Evolutionary conservation across 768 basidiomycete genomes (phyloP), one percentile per base, ranked within the genome.

Genomic region (Phlebiopsis gigantea): DNA sequence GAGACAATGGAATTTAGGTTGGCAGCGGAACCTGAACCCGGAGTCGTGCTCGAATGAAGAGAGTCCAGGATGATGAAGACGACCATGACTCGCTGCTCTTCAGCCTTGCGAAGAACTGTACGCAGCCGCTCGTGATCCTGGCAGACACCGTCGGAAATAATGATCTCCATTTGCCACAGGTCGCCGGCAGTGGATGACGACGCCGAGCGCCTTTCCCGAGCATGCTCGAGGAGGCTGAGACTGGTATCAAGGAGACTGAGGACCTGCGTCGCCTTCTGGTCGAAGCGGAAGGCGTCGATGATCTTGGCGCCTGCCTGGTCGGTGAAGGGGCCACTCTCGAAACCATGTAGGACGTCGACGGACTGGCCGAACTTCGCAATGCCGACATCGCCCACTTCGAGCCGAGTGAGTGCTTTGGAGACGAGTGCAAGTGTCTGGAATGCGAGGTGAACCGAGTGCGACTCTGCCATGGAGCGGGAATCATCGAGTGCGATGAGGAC

Each of bases 131-230:
- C 90, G 70, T 98, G 95, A 66, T 97, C 91, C 69, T 98, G 93
- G 68, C 95, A 98, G 62, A 98, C 89, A n/a, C 97, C 97, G 65
- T 99, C 97, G 15, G 94, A 98, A 59, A 99, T 93, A 77, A 99
- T 97, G 73, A 98, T 91, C 70, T 98, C 83, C 53, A 99, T 79
- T 68, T 99, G 97, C 97, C 97, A 98, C 22, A 99, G 76, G 60
- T 98, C 94, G 17, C 82, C 80, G 5, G 87, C 80, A 4, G 84
- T 79, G 2, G 83, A 76, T 17, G 86, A 87, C 43, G 77, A 76
- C 70, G 78, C 76, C 43, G 77, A 69, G 44, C 82, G 81, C 22
- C 79, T 77, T 63, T 90, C 86, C 58, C 94, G 73, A 19, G 93
- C 90, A n/a, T 77, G 77, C 66, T 89, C 85, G 22, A 93, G 81